Evolutionary conservation across 495 filamentous ascomycete species (phyloP).

Genomic region (Neurospora terricola): DNA sequence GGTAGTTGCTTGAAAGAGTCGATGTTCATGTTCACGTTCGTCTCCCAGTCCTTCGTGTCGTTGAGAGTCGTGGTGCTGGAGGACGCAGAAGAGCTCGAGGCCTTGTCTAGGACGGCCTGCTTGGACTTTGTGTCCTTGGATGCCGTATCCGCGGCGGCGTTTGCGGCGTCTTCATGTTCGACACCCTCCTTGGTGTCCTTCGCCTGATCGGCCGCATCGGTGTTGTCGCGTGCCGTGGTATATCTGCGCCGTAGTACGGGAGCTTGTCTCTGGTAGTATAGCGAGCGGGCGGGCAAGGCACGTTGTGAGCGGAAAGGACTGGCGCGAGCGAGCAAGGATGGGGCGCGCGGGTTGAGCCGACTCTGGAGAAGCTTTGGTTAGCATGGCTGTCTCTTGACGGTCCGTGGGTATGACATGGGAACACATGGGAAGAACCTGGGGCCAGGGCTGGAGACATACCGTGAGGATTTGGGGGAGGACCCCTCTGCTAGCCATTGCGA

Average conservation of each 20-base stretch:
- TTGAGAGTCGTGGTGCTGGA: constrained; percentile 19
- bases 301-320: neutral
- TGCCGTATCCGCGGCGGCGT: constrained; percentile 11
- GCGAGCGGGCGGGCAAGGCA: neutral
- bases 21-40: constrained; percentile 64
- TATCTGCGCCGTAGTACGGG: constrained; percentile 8
- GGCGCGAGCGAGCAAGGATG: neutral
- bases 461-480: neutral
- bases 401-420: neutral
- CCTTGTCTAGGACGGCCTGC: constrained; percentile 16
- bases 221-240: constrained; percentile 9
- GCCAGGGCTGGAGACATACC: neutral
- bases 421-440: neutral
- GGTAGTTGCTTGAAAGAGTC: constrained; percentile 79
- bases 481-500: neutral
- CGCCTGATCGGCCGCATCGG: neutral
- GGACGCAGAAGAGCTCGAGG: constrained; percentile 15
- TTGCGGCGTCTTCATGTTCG: constrained; percentile 15
- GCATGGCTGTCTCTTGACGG: constrained; percentile 13
- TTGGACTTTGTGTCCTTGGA: constrained; percentile 16
- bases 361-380: constrained; percentile 11
- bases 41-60: constrained; percentile 57
- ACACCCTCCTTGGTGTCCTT: constrained; percentile 13
- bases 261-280: neutral
- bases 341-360: constrained; percentile 12